Percentiles rank a stretch among this genome's conserved stretches.
Conservation (phyloP, 371 early-diverging fungal genomes). For the Blastocladiella emersonii region DNA sequence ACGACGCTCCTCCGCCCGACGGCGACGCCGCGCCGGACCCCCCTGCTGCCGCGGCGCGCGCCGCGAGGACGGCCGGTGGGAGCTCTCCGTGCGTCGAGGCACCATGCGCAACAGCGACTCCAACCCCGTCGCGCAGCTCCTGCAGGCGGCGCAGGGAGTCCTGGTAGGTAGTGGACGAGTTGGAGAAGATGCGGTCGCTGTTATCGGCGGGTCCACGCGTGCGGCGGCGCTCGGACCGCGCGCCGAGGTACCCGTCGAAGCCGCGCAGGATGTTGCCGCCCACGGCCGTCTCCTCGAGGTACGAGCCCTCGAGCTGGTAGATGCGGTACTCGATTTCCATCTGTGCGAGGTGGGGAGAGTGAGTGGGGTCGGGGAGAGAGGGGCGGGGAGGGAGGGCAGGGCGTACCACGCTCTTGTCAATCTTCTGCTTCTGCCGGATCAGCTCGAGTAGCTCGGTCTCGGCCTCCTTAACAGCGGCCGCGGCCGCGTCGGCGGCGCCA, state of each 20-base stretch:
- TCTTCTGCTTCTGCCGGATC: constrained; percentile 40
- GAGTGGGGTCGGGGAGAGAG: background rate
- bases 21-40: too few relatives aligned
- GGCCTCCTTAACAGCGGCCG: constrained; percentile 22
- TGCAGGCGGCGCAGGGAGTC: too few relatives aligned
- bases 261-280: constrained; percentile 71
- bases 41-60: too few relatives aligned
- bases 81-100: too few relatives aligned
- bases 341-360: constrained; percentile 8
- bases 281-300: constrained; percentile 63
- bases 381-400: background rate
- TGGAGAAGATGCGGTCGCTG: too few relatives aligned
- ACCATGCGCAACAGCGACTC: too few relatives aligned
- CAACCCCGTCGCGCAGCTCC: too few relatives aligned
- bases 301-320: constrained; percentile 64
- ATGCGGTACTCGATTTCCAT: constrained; percentile 54
- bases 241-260: constrained; percentile 49
- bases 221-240: too few relatives aligned
- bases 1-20: too few relatives aligned
- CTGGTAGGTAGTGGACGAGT: too few relatives aligned
- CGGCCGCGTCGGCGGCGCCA: background rate
- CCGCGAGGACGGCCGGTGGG: too few relatives aligned
- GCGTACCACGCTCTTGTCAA: constrained; percentile 43
- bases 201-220: too few relatives aligned
- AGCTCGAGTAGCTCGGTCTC: constrained; percentile 40